These are phyloP conservation scores for Aureobasidium sp. DNA, from an alignment of 2,329 filamentous ascomycete genomes.

Conservation along the genomic window DNA sequence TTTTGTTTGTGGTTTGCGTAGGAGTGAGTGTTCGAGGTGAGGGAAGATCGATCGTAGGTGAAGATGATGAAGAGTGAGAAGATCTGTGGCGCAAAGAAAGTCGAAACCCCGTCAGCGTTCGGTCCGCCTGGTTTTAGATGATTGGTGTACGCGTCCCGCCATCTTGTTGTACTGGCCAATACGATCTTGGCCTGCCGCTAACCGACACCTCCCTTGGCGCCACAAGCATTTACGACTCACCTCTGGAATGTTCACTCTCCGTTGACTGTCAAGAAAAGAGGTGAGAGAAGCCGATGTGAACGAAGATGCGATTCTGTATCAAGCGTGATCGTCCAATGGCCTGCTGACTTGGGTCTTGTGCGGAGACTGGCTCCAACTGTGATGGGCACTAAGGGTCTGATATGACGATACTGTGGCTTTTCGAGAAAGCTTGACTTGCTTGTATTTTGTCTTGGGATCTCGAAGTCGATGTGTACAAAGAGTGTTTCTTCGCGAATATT, in stretches of 20 bases:
- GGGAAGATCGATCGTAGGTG: neutral
- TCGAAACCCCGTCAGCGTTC: neutral
- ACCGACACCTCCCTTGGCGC: neutral
- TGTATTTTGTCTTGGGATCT: neutral
- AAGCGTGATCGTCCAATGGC: neutral
- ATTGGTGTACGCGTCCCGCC: neutral
- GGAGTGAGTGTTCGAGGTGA: neutral
- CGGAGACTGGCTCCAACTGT: neutral
- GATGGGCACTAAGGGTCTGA: slow-evolving; percentile 2
- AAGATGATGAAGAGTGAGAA: neutral
- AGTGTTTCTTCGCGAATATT: neutral
- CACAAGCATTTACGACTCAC: neutral
- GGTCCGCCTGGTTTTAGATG: slow-evolving; percentile 10
- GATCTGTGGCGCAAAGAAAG: slow-evolving; percentile 8
- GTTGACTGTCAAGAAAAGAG: neutral
- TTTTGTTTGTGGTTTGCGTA: slow-evolving; percentile 17
- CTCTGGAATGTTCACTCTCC: neutral
- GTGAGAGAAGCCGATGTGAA: neutral
- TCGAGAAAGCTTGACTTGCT: neutral
- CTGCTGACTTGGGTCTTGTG: neutral
- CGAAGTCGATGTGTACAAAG: neutral
- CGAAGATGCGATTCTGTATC: neutral
- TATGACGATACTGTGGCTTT: neutral
- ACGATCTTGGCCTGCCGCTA: neutral
- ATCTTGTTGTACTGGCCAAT: neutral